Percentiles rank a stretch among this genome's conserved stretches.
Conservation (phyloP, 2,329 filamentous ascomycete species). For the Fusarium goolgardi region DNA sequence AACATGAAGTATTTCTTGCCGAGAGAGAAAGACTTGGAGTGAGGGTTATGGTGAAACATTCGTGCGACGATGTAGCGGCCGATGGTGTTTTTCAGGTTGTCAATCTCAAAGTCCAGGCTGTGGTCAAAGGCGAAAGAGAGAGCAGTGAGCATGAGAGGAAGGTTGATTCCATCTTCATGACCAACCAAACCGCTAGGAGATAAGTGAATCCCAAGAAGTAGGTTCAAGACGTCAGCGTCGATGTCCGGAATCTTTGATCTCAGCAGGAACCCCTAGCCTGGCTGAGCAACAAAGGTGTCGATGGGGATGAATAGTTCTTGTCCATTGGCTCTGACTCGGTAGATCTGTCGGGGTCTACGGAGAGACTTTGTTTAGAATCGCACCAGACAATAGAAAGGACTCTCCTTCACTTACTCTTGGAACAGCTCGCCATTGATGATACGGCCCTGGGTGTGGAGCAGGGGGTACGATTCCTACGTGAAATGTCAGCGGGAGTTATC, state of each 20-base stretch:
- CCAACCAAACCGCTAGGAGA: conserved; percentile 35
- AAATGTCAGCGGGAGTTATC: background rate
- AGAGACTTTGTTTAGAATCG: background rate
- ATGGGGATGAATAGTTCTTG: conserved; percentile 3
- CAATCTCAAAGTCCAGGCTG: conserved; percentile 31
- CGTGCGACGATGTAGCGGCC: conserved; percentile 41
- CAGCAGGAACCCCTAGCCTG: conserved; percentile 25
- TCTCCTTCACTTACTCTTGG: background rate
- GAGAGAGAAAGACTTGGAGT: background rate
- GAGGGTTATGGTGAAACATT: conserved; percentile 43
- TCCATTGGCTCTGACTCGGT: background rate
- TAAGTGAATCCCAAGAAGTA: conserved; percentile 37
- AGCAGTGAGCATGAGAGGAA: conserved; percentile 39
- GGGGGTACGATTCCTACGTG: conserved; percentile 11
- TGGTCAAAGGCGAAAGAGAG: conserved; percentile 27
- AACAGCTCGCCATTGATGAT: conserved; percentile 2
- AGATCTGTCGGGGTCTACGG: background rate
- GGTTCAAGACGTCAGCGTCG: conserved; percentile 34
- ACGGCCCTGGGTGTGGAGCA: background rate
- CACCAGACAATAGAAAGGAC: background rate
- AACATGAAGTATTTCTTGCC: conserved; percentile 33
- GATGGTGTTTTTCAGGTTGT: conserved; percentile 33
- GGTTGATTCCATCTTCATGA: conserved; percentile 39
- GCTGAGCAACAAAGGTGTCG: conserved; percentile 3
- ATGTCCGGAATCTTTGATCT: conserved; percentile 6